Conservation (phyloP, 2,329 filamentous ascomycete genomes). For the Chrysosphaeria jannelii region DNA sequence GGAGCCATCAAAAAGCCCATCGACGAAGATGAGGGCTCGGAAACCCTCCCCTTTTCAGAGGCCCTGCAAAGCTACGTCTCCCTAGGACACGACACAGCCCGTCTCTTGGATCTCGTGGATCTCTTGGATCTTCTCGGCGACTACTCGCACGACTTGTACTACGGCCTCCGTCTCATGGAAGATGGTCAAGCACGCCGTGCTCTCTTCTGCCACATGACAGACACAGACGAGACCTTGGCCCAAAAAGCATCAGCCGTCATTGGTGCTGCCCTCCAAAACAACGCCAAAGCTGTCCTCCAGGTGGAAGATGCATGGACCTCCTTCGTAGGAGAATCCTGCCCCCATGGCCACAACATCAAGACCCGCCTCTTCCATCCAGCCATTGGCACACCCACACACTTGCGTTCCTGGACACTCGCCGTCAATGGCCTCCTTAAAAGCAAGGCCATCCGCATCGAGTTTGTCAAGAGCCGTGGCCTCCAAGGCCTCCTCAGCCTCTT, state of each 20-base stretch:
- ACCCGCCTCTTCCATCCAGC: conserved; percentile 17
- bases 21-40: background rate
- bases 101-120: conserved; percentile 4
- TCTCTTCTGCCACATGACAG: conserved; percentile 24
- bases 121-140: conserved; percentile 29
- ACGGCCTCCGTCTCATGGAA: conserved; percentile 30
- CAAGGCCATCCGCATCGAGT: conserved; percentile 19
- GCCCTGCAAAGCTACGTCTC: too few relatives aligned
- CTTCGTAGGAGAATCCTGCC: conserved; percentile 11
- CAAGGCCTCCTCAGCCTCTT: conserved; percentile 21
- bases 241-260: conserved; percentile 25
- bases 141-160: conserved; percentile 37
- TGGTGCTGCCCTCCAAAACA: conserved; percentile 29
- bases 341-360: conserved; percentile 2
- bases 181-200: conserved; percentile 19
- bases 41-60: conserved; percentile 11
- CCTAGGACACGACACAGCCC: conserved; percentile 12
- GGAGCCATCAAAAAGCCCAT: conserved; percentile 25
- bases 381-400: conserved; percentile 1
- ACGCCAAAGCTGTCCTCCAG: conserved; percentile 25
- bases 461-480: conserved; percentile 23
- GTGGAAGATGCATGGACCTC: conserved; percentile 17
- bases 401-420: conserved; percentile 15
- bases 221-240: conserved; percentile 8
- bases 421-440: conserved; percentile 26